These are phyloP conservation scores for Ascochyta pisi DNA, from an alignment of 2,329 filamentous ascomycete species.

Conservation along the genomic window DNA sequence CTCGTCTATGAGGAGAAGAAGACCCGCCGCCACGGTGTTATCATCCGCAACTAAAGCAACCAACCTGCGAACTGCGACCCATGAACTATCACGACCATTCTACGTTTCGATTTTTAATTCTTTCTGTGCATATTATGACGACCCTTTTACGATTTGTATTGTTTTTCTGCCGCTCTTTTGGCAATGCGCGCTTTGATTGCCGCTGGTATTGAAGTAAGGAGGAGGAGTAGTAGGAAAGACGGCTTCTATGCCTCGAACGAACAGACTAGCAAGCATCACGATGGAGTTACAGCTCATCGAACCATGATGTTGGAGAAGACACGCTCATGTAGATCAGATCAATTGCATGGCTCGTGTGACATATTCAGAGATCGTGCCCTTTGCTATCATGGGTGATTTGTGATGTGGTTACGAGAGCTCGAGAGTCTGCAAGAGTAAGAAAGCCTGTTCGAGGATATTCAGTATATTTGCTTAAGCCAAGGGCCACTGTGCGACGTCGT, in stretches of 20 bases:
- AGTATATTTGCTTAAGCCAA: too few relatives aligned
- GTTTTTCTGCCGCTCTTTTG: conserved; percentile 16
- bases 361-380: not conserved
- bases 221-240: conserved; percentile 7
- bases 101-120: conserved; percentile 22
- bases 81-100: conserved; percentile 20
- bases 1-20: conserved; percentile 58
- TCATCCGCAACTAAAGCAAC: conserved; percentile 47
- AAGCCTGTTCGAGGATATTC: too few relatives aligned
- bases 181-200: conserved; percentile 17
- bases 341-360: conserved; percentile 15
- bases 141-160: conserved; percentile 26
- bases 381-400: not conserved
- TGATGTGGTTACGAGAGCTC: not conserved
- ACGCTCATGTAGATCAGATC: conserved; percentile 26
- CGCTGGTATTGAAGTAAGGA: conserved; percentile 19
- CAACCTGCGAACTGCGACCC: not conserved
- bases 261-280: conserved; percentile 16
- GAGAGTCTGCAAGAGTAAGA: not conserved
- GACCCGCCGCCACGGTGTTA: conserved; percentile 56
- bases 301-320: conserved; percentile 19
- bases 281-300: conserved; percentile 14
- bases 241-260: conserved; percentile 11
- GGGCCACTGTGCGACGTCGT: too few relatives aligned
- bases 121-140: conserved; percentile 41